These are phyloP conservation scores for Talaromyces atroroseus DNA, from an alignment of 2,329 filamentous ascomycete genomes.

Conservation along the genomic window DNA sequence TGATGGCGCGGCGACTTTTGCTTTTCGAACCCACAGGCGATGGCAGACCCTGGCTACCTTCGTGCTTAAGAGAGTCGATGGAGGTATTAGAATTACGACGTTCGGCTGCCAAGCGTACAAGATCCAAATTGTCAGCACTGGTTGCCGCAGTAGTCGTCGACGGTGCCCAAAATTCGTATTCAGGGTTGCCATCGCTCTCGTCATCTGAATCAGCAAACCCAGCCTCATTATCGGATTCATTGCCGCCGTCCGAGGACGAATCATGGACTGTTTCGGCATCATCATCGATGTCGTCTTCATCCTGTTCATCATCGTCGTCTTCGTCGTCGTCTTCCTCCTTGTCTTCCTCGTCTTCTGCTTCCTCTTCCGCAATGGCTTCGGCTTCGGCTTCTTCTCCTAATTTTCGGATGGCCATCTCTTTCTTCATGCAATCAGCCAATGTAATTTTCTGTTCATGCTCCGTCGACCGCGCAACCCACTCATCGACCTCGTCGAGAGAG, in stretches of 20 bases:
- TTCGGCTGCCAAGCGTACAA: constrained; percentile 42
- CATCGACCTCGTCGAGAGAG: constrained; percentile 73
- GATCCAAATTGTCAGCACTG: constrained; percentile 48
- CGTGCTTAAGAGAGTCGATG: constrained; percentile 43
- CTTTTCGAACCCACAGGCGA: constrained; percentile 22
- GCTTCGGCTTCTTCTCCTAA: constrained; percentile 87
- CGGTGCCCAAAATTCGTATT: constrained; percentile 61
- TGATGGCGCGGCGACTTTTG: constrained; percentile 34
- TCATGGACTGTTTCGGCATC: constrained; percentile 56
- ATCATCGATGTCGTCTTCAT: constrained; percentile 51
- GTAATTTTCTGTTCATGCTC: constrained; percentile 68
- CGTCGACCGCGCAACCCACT: constrained; percentile 75
- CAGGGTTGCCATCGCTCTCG: constrained; percentile 59
- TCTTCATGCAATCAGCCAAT: constrained; percentile 80
- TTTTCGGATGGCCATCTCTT: constrained; percentile 82
- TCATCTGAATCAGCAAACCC: constrained; percentile 67
- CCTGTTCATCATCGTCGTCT: constrained; percentile 49
- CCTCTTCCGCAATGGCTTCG: constrained; percentile 74
- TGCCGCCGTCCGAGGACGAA: constrained; percentile 55
- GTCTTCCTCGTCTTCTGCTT: constrained; percentile 50
- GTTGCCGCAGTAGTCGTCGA: constrained; percentile 44
- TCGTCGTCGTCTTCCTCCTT: constrained; percentile 49
- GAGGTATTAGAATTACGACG: constrained; percentile 51
- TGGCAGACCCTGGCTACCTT: constrained; percentile 22
- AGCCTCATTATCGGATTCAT: constrained; percentile 73